phyloP scores from a whole-genome alignment of 2,329 filamentous ascomycete species.

The Aspergillus sp. region DNA sequence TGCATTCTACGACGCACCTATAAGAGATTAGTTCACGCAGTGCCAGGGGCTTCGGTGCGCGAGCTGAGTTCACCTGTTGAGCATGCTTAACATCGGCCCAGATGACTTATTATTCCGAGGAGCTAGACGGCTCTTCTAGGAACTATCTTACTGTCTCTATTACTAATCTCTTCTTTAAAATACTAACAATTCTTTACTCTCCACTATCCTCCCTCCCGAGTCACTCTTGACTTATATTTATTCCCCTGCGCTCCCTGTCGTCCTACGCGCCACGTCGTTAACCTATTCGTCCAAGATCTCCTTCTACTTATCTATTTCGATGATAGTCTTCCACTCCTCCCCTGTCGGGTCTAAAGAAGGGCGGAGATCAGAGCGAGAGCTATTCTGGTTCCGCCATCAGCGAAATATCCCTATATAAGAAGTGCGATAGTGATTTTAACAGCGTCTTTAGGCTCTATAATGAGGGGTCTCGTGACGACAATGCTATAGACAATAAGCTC shows the following conservation, averaged over 20 bases:
- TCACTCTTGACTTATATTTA: not conserved
- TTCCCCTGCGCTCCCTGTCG: not conserved
- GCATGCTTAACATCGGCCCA: not conserved
- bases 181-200: not conserved
- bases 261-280: not conserved
- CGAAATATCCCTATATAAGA: constrained; percentile 12
- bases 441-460: constrained; percentile 8
- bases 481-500: constrained; percentile 3
- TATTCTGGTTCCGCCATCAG: constrained; percentile 14
- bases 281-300: constrained; percentile 5
- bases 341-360: constrained; percentile 4
- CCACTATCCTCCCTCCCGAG: not conserved
- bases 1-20: no score
- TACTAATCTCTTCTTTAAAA: not conserved
- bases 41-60: not conserved
- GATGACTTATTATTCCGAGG: not conserved
- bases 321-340: constrained; percentile 3
- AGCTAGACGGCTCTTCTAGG: not conserved
- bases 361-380: constrained; percentile 11
- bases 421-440: constrained; percentile 12
- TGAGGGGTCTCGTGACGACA: constrained; percentile 8
- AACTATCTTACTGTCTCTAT: not conserved
- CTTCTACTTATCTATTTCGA: constrained; percentile 1
- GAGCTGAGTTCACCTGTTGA: not conserved
- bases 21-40: not conserved